Evolutionary conservation across 352 stramenopile species (phyloP).

Genomic region (Globisporangium alternatum): DNA sequence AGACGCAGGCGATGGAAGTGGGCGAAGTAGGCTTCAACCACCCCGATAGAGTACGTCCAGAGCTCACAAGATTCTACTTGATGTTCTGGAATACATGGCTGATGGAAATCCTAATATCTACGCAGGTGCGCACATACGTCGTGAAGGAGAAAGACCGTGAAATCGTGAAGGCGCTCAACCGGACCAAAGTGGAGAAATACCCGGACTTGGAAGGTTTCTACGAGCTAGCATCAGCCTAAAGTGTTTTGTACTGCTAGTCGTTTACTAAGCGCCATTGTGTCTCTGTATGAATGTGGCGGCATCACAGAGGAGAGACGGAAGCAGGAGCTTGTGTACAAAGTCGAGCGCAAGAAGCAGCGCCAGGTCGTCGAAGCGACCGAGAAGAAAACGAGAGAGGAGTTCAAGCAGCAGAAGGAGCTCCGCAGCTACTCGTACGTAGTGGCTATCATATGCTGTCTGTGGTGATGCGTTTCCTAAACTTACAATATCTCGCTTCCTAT

Average conservation of each 20-base stretch:
- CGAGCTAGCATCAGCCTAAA: not conserved
- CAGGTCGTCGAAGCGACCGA: conserved; percentile 49
- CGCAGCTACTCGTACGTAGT: conserved; percentile 68
- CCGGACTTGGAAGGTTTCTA: conserved; percentile 74
- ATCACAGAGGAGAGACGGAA: conserved; percentile 55
- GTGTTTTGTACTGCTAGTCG: too few species aligned
- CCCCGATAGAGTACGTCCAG: conserved; percentile 45
- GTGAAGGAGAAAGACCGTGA: conserved; percentile 85
- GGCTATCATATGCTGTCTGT: not conserved
- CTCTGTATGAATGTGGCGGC: conserved; percentile 3
- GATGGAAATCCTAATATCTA: conserved; percentile 12
- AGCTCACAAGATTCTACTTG: not conserved
- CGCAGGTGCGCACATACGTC: conserved; percentile 61
- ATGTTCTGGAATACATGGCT: not conserved
- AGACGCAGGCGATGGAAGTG: conserved; percentile 88
- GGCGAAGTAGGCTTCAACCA: conserved; percentile 88
- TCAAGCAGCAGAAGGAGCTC: conserved; percentile 70
- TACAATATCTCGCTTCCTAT: not conserved
- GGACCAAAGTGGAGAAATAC: conserved; percentile 76
- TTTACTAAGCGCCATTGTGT: not conserved
- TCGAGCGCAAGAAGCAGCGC: conserved; percentile 66
- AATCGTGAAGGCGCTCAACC: conserved; percentile 86
- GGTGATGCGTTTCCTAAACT: not conserved
- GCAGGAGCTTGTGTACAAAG: conserved; percentile 69
- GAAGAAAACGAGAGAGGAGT: conserved; percentile 52